Percentiles rank a stretch among this genome's conserved stretches.
These are phyloP conservation scores for Colletotrichum aenigma DNA, from an alignment of 2,329 filamentous ascomycete genomes.

Conservation along the genomic window DNA sequence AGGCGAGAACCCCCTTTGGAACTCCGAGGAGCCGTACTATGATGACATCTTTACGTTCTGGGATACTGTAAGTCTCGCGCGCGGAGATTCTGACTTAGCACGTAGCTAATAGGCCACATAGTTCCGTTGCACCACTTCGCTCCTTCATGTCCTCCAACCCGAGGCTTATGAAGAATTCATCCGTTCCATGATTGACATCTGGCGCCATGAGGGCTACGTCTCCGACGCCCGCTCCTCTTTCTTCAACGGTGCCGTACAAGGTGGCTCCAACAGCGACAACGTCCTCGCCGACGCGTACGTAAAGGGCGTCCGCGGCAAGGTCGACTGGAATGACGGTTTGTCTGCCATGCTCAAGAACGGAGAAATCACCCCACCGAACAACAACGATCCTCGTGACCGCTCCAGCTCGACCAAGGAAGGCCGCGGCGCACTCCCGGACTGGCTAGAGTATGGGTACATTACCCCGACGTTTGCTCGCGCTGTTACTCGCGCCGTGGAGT, in stretches of 20 bases:
- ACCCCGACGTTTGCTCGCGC: slow-evolving; percentile 65
- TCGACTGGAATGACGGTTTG: slow-evolving; percentile 70
- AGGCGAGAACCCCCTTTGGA: slow-evolving; percentile 72
- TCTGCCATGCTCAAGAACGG: slow-evolving; percentile 71
- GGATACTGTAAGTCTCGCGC: slow-evolving; percentile 42
- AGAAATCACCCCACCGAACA: slow-evolving; percentile 64
- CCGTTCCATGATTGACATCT: slow-evolving; percentile 71
- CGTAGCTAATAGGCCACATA: slow-evolving; percentile 4
- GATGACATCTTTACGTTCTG: slow-evolving; percentile 75
- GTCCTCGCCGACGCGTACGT: slow-evolving; percentile 75
- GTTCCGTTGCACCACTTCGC: slow-evolving; percentile 68
- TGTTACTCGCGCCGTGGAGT: slow-evolving; percentile 70
- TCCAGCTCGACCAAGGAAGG: slow-evolving; percentile 71
- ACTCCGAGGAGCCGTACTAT: slow-evolving; percentile 69
- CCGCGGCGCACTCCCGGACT: slow-evolving; percentile 71
- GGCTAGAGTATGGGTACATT: slow-evolving; percentile 68
- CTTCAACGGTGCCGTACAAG: slow-evolving; percentile 72
- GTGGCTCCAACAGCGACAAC: slow-evolving; percentile 73
- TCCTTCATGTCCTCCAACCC: slow-evolving; percentile 71
- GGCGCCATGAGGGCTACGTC: slow-evolving; percentile 66
- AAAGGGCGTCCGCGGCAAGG: slow-evolving; percentile 65
- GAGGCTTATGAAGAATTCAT: slow-evolving; percentile 67
- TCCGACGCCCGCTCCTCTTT: slow-evolving; percentile 71
- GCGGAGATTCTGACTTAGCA: too few relatives aligned
- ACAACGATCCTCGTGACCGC: slow-evolving; percentile 58